Evolutionary conservation across 495 filamentous ascomycete genomes (phyloP).

Genomic region (Beverwykella pulmonaria): DNA sequence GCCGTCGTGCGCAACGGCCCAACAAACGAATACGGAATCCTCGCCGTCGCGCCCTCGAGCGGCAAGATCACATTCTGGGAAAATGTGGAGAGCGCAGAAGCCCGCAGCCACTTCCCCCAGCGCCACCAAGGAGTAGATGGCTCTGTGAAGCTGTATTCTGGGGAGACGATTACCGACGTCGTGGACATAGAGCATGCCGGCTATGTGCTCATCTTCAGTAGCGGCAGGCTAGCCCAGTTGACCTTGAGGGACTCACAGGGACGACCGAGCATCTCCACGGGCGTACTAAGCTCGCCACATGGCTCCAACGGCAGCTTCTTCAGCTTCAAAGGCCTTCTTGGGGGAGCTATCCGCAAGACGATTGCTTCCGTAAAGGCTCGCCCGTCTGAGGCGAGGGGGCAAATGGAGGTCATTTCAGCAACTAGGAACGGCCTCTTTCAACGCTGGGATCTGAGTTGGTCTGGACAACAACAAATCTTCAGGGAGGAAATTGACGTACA

Average conservation of each 20-base stretch:
- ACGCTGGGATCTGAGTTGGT: slow-evolving; percentile 84
- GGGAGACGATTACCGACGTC: slow-evolving; percentile 75
- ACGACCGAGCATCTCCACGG: slow-evolving; percentile 72
- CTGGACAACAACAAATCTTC: slow-evolving; percentile 66
- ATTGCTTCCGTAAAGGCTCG: slow-evolving; percentile 76
- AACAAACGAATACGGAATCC: slow-evolving; percentile 75
- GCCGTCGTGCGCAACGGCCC: slow-evolving; percentile 73
- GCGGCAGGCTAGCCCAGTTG: slow-evolving; percentile 81
- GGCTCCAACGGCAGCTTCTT: slow-evolving; percentile 66
- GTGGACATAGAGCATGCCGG: slow-evolving; percentile 83
- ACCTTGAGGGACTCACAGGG: slow-evolving; percentile 83
- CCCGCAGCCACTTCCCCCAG: slow-evolving; percentile 72
- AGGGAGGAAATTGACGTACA: slow-evolving; percentile 57
- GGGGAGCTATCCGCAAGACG: slow-evolving; percentile 67
- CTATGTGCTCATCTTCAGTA: slow-evolving; percentile 79
- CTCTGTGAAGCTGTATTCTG: slow-evolving; percentile 70
- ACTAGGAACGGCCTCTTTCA: slow-evolving; percentile 75
- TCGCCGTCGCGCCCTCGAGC: slow-evolving; percentile 77
- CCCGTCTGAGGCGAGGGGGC: slow-evolving; percentile 69
- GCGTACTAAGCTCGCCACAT: slow-evolving; percentile 67
- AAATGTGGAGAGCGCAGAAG: slow-evolving; percentile 79
- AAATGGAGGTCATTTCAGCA: slow-evolving; percentile 78
- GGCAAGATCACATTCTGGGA: slow-evolving; percentile 95
- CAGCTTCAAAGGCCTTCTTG: slow-evolving; percentile 52
- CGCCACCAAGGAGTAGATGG: slow-evolving; percentile 77